Conservation (phyloP, 1,139 yeast genomes). For the Geotrichum bryndzae region DNA sequence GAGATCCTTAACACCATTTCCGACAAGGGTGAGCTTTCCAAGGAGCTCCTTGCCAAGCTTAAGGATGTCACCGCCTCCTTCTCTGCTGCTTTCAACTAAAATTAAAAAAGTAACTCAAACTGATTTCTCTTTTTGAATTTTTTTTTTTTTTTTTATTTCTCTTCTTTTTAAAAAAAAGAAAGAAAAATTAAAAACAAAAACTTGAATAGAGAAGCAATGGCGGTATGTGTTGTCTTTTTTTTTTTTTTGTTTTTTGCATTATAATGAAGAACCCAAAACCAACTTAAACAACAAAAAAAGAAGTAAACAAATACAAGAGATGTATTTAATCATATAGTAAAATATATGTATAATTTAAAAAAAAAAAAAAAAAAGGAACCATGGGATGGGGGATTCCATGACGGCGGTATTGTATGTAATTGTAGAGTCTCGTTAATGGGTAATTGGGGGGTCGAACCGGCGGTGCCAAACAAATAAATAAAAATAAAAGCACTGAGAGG, state of each 20-base stretch:
- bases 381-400: too few relatives aligned
- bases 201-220: too few relatives aligned
- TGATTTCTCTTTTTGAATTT: too few relatives aligned
- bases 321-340: neutral
- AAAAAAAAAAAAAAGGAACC: too few relatives aligned
- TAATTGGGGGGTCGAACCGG: too few relatives aligned
- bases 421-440: too few relatives aligned
- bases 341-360: neutral
- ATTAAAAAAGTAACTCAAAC: neutral
- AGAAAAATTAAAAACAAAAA: neutral
- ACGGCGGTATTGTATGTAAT: neutral
- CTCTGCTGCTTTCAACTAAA: constrained; percentile 66
- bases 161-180: too few relatives aligned
- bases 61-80: constrained; percentile 88
- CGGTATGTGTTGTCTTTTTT: neutral
- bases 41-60: constrained; percentile 81
- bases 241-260: neutral
- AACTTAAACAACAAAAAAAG: too few relatives aligned
- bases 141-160: too few relatives aligned
- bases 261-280: neutral
- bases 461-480: too few relatives aligned
- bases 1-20: constrained; percentile 79
- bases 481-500: too few relatives aligned
- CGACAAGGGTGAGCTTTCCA: constrained; percentile 84
- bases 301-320: neutral